Base-by-base conservation (phyloP, 1,139 yeast species). In the Debaryomycetaceae sp. region DNA sequence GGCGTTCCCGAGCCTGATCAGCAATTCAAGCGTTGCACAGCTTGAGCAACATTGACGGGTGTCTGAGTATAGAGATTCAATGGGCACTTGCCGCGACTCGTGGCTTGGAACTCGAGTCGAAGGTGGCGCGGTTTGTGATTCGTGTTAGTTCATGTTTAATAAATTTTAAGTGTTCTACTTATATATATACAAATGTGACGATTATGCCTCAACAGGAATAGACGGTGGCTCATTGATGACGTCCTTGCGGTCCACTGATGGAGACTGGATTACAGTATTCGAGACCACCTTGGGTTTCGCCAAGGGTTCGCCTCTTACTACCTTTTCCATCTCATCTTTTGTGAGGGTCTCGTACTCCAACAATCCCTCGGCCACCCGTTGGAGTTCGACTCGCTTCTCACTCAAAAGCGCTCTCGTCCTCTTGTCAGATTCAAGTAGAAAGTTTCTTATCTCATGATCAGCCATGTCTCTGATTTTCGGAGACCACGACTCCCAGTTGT, bases 401-500 rank as follows among this genome's bases (percentile, higher is more conserved):
- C 68, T 63, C 50, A 95, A 75, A 62, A 91, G 59, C 43, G 70
- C 67, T 54, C 95, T 79, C 1, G 98, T 85, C 60, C 99, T 81
- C 37, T 75, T 75, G 62, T 91, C 98, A 41, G 96, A 84, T 4
- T 72, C 80, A 44, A 87, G 72, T 49, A 95, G 75, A 51, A 87
- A 70, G 42, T 76, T 81, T 46, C 97, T 76, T 39, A 93, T 93
- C 68, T 93, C 99, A 57, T 85, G 81, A 64, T 95, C 99, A 14
- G 98, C 99, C 64, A 83, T 73, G 60, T 89, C 95, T 51, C 95
- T 78, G 42, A 95, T 79, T 52, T 83, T 81, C 9, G 91, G 87
- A 1, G 97, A 88, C 99, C 98, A 93, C 45, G 87, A 81, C 54
- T 84, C 90, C 97, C 97, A 91, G 60, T 86, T 84, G 58, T 89